These are phyloP conservation scores for Sarcodon sp. DNA, from an alignment of 768 basidiomycete species.

Conservation along the genomic window DNA sequence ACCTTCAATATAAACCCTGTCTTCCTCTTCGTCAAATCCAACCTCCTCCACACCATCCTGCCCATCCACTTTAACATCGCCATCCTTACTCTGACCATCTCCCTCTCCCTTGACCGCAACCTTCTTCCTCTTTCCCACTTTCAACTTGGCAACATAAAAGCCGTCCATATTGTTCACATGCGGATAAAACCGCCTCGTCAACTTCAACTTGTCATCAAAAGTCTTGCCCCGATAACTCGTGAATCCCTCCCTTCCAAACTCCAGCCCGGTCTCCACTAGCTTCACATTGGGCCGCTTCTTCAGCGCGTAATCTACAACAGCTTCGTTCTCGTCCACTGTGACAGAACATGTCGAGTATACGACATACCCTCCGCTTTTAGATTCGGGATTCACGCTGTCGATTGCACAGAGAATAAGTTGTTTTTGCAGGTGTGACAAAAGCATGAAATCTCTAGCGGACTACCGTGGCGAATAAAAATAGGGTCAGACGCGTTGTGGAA, in stretches of 20 bases:
- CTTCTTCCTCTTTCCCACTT: conserved; percentile 73
- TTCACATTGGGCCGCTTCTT: conserved; percentile 87
- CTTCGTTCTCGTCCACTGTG: conserved; percentile 96
- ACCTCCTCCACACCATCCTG: conserved; percentile 12
- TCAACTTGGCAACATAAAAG: conserved; percentile 98
- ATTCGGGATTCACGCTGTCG: conserved; percentile 85
- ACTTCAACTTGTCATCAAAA: conserved; percentile 64
- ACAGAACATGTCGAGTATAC: conserved; percentile 99
- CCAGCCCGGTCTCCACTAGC: conserved; percentile 85
- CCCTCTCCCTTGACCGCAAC: conserved; percentile 18
- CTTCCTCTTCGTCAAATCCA: conserved; percentile 23
- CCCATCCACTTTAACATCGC: conserved; percentile 12
- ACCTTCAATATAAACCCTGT: conserved; percentile 67
- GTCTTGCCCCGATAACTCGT: conserved; percentile 83
- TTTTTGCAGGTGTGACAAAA: conserved; percentile 96
- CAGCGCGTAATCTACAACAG: conserved; percentile 94
- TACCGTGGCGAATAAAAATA: conserved; percentile 16
- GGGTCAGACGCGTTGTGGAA: background rate
- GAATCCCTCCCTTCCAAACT: conserved; percentile 89
- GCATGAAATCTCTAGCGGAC: conserved; percentile 91
- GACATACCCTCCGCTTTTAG: conserved; percentile 84
- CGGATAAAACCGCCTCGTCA: conserved; percentile 88
- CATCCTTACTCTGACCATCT: conserved; percentile 16
- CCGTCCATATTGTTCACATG: conserved; percentile 99
- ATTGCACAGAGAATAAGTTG: conserved; percentile 97